Percentiles rank a stretch among this genome's conserved stretches.
These are phyloP conservation scores for Pyricularia pennisetigena DNA, from an alignment of 2,329 filamentous ascomycete genomes.

Conservation along the genomic window DNA sequence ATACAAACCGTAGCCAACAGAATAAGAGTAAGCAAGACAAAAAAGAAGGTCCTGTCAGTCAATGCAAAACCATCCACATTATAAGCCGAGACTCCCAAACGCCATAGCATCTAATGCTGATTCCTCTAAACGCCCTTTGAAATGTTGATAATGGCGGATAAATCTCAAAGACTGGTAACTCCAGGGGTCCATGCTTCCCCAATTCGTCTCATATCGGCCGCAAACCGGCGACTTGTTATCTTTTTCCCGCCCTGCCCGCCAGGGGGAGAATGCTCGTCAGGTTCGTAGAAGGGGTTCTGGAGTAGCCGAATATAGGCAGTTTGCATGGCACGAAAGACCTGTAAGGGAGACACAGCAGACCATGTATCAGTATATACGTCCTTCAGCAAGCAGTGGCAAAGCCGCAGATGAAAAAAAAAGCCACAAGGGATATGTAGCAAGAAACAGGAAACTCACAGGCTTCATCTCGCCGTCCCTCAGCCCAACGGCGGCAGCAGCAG, in stretches of 20 bases:
- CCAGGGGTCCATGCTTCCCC: constrained; percentile 79
- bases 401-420: not conserved
- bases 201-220: constrained; percentile 73
- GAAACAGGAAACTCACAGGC: constrained; percentile 49
- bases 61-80: not conserved
- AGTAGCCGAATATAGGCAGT: constrained; percentile 81
- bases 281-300: constrained; percentile 91
- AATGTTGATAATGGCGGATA: not conserved
- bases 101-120: not conserved
- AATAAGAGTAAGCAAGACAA: no score
- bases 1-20: no score
- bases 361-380: not conserved
- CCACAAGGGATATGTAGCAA: not conserved
- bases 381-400: not conserved
- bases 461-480: constrained; percentile 81
- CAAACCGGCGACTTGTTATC: constrained; percentile 75
- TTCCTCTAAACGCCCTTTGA: not conserved
- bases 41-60: no score
- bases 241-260: constrained; percentile 47
- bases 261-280: constrained; percentile 67
- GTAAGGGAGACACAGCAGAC: constrained; percentile 2
- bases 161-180: constrained; percentile 40
- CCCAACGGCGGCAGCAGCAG: constrained; percentile 37
- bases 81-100: not conserved
- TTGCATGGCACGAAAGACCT: constrained; percentile 78